Evolutionary conservation across 345 rosid species (phyloP), one percentile per base, ranked within the genome.

Genomic region (Psidium friedrichsthalianum): DNA sequence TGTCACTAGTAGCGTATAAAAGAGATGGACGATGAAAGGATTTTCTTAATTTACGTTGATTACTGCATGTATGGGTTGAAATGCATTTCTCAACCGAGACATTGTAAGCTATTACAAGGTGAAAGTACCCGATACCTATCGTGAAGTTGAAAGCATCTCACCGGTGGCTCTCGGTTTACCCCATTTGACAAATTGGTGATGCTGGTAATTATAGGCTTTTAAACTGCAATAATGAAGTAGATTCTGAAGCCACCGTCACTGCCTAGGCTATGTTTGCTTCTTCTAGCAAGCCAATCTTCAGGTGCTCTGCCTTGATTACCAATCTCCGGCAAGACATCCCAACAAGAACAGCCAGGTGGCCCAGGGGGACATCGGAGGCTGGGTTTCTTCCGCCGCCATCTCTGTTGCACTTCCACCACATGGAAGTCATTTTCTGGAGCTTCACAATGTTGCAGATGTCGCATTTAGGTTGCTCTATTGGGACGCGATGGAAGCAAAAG

Each of bases 331-430:
- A 47, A 74, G 87, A 85, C 59, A 80, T 85, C 27, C 91, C 90
- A 11, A 89, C 89, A 25, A 86, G 85, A 83, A 89, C 89, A 58
- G 90, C 89, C 21, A 89, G 85, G 82, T 88, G 88, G 40, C 90
- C 90, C 13, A 87, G 87, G 29, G 89, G 89, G 14, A 91, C 90
- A 83, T 90, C 90, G 8, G 52, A 74, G 24, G 91, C 87, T 74
- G 83, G 85, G 54, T 83, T 89, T 85, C 86, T 84, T 85, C 87
- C 36, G 51, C 85, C 42, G 25, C 82, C 69, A 20, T 83, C 84
- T 82, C 84, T 51, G 47, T 88, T 87, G 27, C 86, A 84, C 83
- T 86, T 91, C 51, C 86, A 6, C 89, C 88, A 84, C 12, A 74
- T 15, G 56, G 27, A 78, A 84, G 86, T 80, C 52, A 87, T 64